These are phyloP conservation scores for Chaetomium strumarium DNA, from an alignment of 2,329 filamentous ascomycete species.

Conservation along the genomic window DNA sequence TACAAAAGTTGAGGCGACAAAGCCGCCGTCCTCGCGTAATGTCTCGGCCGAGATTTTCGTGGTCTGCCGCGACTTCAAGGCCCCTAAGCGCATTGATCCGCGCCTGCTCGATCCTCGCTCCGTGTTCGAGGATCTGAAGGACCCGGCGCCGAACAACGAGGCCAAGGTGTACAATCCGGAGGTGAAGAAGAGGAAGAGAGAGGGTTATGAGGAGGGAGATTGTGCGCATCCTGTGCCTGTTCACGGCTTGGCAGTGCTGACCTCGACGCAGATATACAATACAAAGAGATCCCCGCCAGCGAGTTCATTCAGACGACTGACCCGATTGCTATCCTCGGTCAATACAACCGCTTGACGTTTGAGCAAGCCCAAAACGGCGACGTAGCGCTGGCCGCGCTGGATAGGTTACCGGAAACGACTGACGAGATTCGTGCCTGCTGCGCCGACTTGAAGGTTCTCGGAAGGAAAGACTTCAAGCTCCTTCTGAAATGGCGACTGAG, in stretches of 20 bases:
- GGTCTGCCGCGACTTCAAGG: conserved; percentile 91
- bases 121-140: conserved; percentile 88
- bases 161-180: conserved; percentile 98
- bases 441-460: conserved; percentile 79
- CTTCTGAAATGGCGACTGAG: conserved; percentile 84
- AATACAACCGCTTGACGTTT: conserved; percentile 78
- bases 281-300: conserved; percentile 80
- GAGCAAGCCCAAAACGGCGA: conserved; percentile 74
- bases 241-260: background rate
- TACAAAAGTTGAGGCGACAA: conserved; percentile 90
- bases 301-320: conserved; percentile 93
- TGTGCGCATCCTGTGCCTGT: conserved; percentile 33
- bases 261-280: conserved; percentile 56
- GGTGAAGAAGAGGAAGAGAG: conserved; percentile 93
- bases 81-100: conserved; percentile 86
- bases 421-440: conserved; percentile 74
- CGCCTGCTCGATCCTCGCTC: conserved; percentile 83
- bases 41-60: conserved; percentile 99
- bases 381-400: conserved; percentile 77
- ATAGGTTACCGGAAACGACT: conserved; percentile 82
- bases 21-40: conserved; percentile 90
- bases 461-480: conserved; percentile 88
- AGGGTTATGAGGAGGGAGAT: conserved; percentile 95
- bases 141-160: conserved; percentile 86
- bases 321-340: conserved; percentile 85